phyloP scores from a whole-genome alignment of 305 asterid species.

The Fraxinus dipetala region DNA sequence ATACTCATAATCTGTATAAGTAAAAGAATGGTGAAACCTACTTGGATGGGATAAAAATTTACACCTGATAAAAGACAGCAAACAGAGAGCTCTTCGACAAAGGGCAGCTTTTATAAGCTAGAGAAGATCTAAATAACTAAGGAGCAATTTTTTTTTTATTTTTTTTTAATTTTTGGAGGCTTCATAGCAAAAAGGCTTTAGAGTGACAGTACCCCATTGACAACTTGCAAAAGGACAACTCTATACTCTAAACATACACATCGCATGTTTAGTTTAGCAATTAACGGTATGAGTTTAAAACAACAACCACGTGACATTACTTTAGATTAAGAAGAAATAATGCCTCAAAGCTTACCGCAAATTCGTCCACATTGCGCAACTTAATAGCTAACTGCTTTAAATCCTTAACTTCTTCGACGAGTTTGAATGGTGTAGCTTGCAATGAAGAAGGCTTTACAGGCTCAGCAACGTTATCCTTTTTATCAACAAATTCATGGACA shows the following conservation, averaged over 20 bases:
- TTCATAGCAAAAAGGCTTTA: neutral
- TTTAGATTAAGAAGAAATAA: neutral
- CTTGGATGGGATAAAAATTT: neutral
- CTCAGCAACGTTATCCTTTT: slow-evolving; percentile 33
- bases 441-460: slow-evolving; percentile 70
- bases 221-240: neutral
- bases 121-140: neutral
- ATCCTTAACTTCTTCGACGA: slow-evolving; percentile 85
- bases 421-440: slow-evolving; percentile 67
- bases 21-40: neutral
- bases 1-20: neutral
- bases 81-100: neutral
- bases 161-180: neutral
- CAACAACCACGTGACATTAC: slow-evolving; percentile 1
- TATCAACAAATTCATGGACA: slow-evolving; percentile 67
- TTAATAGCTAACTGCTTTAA: slow-evolving; percentile 74
- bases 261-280: neutral
- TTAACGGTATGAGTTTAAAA: neutral
- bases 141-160: neutral
- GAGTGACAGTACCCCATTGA: neutral
- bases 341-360: slow-evolving; percentile 61
- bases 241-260: neutral
- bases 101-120: neutral
- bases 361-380: slow-evolving; percentile 67
- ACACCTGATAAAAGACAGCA: neutral